Percentiles rank a stretch among this genome's conserved stretches.
Conservation (phyloP, 306 rosid species). For the Quercus variabilis region DNA sequence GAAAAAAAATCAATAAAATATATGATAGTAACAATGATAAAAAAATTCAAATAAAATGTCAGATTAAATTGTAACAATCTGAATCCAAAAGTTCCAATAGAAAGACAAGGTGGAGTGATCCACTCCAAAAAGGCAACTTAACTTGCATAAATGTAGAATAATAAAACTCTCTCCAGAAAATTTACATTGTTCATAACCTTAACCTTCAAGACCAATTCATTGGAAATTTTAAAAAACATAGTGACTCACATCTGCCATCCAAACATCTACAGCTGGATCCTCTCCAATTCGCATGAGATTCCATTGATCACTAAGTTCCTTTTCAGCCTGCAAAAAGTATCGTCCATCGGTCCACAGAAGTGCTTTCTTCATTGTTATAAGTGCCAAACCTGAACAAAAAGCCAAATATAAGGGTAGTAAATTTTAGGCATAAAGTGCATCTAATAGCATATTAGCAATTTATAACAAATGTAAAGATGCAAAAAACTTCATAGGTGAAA, state of each 20-base stretch:
- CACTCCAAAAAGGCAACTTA: not conserved
- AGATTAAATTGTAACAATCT: no score
- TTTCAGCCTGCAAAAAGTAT: slow-evolving; percentile 88
- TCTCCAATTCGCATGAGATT: slow-evolving; percentile 94
- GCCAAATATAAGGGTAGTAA: not conserved
- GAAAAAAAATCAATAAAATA: not conserved
- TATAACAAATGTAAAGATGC: not conserved
- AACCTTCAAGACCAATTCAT: not conserved
- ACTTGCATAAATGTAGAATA: not conserved
- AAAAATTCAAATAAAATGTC: no score
- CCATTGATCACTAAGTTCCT: slow-evolving; percentile 84
- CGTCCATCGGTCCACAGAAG: slow-evolving; percentile 97
- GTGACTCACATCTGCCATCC: slow-evolving; percentile 91
- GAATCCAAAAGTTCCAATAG: not conserved
- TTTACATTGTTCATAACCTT: no score
- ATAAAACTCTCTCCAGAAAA: no score
- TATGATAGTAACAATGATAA: no score
- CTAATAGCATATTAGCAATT: not conserved
- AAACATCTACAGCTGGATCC: slow-evolving; percentile 80
- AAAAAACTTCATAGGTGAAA: not conserved
- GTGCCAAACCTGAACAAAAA: slow-evolving; percentile 73
- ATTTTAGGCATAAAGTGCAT: not conserved
- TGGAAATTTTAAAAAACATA: not conserved
- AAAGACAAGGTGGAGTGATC: not conserved
- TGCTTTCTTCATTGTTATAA: slow-evolving; percentile 68